A percentile compares a stretch with the other conserved stretches of the same genome.
phyloP scores from a whole-genome alignment of 352 stramenopile species.

The Blastocystis sp. region DNA sequence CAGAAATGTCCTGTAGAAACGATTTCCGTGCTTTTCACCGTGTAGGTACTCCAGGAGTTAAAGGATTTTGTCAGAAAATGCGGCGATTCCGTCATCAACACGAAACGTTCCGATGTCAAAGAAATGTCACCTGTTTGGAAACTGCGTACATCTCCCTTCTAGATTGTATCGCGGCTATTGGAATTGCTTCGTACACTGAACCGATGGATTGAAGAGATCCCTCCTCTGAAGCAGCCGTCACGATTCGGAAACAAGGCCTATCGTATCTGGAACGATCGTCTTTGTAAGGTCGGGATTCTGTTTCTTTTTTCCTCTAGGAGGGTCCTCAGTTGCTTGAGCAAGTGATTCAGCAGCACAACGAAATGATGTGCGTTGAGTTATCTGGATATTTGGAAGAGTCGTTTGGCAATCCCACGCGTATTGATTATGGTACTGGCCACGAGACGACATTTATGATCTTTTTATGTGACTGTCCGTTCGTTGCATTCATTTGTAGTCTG shows the following conservation, averaged over 20 bases:
- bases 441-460: conserved; percentile 92
- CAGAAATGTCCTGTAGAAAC: conserved; percentile 39
- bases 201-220: conserved; percentile 78
- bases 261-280: conserved; percentile 73
- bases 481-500: background rate
- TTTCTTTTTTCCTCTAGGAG: background rate
- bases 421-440: conserved; percentile 96
- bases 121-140: conserved; percentile 9
- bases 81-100: conserved; percentile 47
- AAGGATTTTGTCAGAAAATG: conserved; percentile 55
- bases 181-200: conserved; percentile 64
- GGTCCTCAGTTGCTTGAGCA: background rate
- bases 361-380: conserved; percentile 68
- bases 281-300: conserved; percentile 58
- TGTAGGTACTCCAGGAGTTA: conserved; percentile 26
- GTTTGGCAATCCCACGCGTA: conserved; percentile 87
- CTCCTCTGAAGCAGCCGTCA: conserved; percentile 79
- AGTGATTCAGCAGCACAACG: conserved; percentile 16
- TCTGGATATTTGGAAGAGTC: conserved; percentile 81
- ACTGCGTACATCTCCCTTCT: background rate
- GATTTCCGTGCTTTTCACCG: background rate
- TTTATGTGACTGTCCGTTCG: conserved; percentile 1
- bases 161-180: conserved; percentile 42
- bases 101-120: conserved; percentile 38
- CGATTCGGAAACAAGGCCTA: conserved; percentile 86